Percentiles rank a stretch among this genome's conserved stretches.
phyloP scores from a whole-genome alignment of 352 stramenopile species.

The Nothophytophthora sp. region DNA sequence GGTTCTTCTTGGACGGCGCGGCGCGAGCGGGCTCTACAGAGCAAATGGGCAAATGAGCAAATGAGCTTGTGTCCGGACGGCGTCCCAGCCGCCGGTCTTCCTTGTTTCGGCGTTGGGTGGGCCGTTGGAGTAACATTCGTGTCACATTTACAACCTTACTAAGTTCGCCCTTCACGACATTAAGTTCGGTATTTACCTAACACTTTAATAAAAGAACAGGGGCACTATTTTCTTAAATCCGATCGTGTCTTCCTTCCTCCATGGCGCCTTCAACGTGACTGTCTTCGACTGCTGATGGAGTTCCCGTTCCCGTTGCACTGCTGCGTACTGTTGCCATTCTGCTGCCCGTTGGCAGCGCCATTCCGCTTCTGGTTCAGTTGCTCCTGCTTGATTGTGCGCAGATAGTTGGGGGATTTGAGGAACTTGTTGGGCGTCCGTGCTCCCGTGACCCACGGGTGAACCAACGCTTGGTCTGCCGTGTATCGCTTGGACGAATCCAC shows the following conservation, averaged over 20 bases:
- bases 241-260: constrained; percentile 12
- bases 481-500: constrained; percentile 78
- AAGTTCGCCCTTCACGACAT: background rate
- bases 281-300: constrained; percentile 54
- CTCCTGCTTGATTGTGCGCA: constrained; percentile 82
- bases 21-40: constrained; percentile 20
- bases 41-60: constrained; percentile 35
- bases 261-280: constrained; percentile 56
- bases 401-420: constrained; percentile 86
- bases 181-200: no score
- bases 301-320: constrained; percentile 17
- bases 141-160: background rate
- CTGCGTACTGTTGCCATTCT: constrained; percentile 15
- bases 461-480: constrained; percentile 80
- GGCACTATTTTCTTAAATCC: background rate
- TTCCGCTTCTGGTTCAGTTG: constrained; percentile 43
- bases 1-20: constrained; percentile 20
- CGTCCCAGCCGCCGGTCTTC: no score
- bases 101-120: no score
- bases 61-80: no score
- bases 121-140: constrained; percentile 4
- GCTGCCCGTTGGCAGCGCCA: constrained; percentile 23
- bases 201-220: no score
- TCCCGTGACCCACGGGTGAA: constrained; percentile 87
- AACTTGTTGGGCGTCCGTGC: constrained; percentile 87